A percentile compares a stretch with the other conserved stretches of the same genome.
Evolutionary conservation across 2,329 filamentous ascomycete genomes (phyloP).

Genomic region (Hypomyces rosellus): DNA sequence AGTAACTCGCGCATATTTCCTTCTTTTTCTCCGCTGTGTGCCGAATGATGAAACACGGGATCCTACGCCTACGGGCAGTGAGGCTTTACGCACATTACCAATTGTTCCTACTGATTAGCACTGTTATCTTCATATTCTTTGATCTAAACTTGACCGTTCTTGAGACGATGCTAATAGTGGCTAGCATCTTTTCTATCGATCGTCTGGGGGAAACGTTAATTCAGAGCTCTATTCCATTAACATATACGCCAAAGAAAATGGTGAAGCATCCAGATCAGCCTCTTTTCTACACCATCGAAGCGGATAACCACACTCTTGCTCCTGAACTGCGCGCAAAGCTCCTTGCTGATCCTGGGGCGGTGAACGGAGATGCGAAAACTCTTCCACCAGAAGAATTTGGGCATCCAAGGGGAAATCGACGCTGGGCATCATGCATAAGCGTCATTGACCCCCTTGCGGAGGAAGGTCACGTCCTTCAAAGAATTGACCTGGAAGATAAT

Average conservation of each 20-base stretch:
- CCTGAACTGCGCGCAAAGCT: conserved; percentile 70
- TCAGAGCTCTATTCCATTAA: conserved; percentile 77
- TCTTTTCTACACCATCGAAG: conserved; percentile 89
- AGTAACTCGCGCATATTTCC: conserved; percentile 26
- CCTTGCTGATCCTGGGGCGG: conserved; percentile 61
- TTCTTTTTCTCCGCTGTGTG: conserved; percentile 25
- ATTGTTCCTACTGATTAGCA: conserved; percentile 94
- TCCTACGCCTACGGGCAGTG: conserved; percentile 50
- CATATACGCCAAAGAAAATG: conserved; percentile 85
- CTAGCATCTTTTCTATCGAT: conserved; percentile 83
- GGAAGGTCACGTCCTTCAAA: conserved; percentile 64
- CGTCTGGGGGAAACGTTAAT: conserved; percentile 79
- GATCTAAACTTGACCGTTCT: background rate
- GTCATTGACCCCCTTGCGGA: conserved; percentile 76
- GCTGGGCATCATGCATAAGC: conserved; percentile 95
- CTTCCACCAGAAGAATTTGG: conserved; percentile 81
- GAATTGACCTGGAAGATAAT: conserved; percentile 78
- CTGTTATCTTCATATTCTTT: conserved; percentile 15
- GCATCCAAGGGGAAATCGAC: conserved; percentile 72
- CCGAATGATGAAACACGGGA: conserved; percentile 60
- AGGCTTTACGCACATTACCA: conserved; percentile 57
- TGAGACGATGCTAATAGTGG: conserved; percentile 9
- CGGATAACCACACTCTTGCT: conserved; percentile 86
- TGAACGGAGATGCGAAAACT: conserved; percentile 65
- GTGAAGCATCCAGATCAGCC: conserved; percentile 81